phyloP scores from a whole-genome alignment of 129 eudicot genomes.

The Ambrosia artemisiifolia region DNA sequence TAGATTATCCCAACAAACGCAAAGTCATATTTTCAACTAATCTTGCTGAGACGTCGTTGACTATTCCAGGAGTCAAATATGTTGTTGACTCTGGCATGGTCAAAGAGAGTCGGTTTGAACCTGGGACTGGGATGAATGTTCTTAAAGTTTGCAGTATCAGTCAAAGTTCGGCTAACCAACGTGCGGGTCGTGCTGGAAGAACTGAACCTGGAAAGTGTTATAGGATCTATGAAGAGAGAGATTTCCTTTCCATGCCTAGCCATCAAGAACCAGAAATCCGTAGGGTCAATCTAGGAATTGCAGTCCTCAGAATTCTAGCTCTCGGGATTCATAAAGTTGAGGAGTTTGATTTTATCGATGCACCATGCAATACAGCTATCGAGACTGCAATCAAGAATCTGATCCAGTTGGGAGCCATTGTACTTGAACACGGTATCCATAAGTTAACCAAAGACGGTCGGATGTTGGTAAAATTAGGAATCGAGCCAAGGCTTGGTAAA shows the following conservation, averaged over 20 bases:
- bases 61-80: slow-evolving; percentile 89
- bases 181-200: slow-evolving; percentile 97
- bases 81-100: slow-evolving; percentile 92
- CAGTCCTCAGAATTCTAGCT: slow-evolving; percentile 74
- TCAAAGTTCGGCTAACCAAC: slow-evolving; percentile 90
- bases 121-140: slow-evolving; percentile 82
- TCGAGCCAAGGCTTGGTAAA: slow-evolving; percentile 90
- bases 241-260: slow-evolving; percentile 51
- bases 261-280: slow-evolving; percentile 93
- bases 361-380: slow-evolving; percentile 61
- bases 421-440: slow-evolving; percentile 31
- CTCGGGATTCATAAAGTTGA: slow-evolving; percentile 55
- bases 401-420: slow-evolving; percentile 69
- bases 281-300: slow-evolving; percentile 90
- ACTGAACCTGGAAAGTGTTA: slow-evolving; percentile 88
- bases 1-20: slow-evolving; percentile 53
- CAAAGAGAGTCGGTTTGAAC: slow-evolving; percentile 77
- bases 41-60: slow-evolving; percentile 92
- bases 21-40: slow-evolving; percentile 86
- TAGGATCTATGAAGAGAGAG: slow-evolving; percentile 60
- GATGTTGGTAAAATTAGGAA: slow-evolving; percentile 65
- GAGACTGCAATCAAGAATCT: slow-evolving; percentile 74
- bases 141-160: slow-evolving; percentile 65
- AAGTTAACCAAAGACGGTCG: slow-evolving; percentile 57
- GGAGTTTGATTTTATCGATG: slow-evolving; percentile 78